Evolutionary conservation across 768 basidiomycete species (phyloP).

Genomic region (Boletus bicolor): DNA sequence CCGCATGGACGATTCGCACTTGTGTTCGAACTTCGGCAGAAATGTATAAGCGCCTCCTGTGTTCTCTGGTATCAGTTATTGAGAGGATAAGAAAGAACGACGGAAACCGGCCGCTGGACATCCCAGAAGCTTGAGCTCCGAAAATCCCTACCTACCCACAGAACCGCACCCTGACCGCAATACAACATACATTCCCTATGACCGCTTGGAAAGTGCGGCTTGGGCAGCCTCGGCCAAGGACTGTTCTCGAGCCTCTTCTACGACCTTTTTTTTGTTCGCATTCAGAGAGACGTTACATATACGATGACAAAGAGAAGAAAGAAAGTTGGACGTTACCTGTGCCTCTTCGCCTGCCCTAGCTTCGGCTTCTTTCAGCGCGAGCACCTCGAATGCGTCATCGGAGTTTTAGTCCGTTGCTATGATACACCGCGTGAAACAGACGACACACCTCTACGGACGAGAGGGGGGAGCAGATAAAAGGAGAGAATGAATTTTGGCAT

Average conservation of each 20-base stretch:
- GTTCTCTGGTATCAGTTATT: background rate
- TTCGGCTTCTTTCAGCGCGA: constrained; percentile 24
- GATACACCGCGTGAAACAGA: background rate
- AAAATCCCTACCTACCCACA: background rate
- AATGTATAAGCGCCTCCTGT: background rate
- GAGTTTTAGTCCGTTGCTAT: background rate
- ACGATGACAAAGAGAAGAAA: background rate
- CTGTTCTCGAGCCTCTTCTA: constrained; percentile 28
- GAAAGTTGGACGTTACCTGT: constrained; percentile 9
- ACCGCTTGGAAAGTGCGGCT: constrained; percentile 19
- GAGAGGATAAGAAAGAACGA: background rate
- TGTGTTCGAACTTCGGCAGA: background rate
- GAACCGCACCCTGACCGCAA: background rate
- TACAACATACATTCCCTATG: background rate
- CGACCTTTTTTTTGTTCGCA: constrained; percentile 11
- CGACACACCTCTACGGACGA: constrained; percentile 19
- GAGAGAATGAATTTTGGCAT: background rate
- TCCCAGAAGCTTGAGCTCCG: background rate
- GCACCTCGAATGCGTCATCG: constrained; percentile 11
- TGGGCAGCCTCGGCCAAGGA: constrained; percentile 33
- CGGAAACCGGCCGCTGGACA: background rate
- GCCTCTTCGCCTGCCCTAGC: constrained; percentile 14
- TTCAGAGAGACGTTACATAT: background rate
- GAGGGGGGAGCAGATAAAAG: background rate
- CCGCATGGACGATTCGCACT: background rate